These are phyloP conservation scores for Aspergillus carlsbadensis DNA, from an alignment of 495 filamentous ascomycete species.

Conservation along the genomic window DNA sequence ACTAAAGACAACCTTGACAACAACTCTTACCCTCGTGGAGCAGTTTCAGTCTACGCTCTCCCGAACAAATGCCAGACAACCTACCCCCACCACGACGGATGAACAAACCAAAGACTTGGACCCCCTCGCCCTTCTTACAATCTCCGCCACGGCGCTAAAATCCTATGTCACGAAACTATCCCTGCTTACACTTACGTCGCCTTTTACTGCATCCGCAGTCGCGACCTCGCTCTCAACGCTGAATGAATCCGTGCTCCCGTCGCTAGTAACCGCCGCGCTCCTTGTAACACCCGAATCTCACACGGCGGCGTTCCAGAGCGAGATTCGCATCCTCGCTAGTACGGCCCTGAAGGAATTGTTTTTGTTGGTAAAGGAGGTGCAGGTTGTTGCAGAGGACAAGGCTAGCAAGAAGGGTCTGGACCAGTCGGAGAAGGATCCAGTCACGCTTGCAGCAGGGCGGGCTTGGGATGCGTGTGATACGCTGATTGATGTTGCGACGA, in stretches of 20 bases:
- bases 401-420: constrained; percentile 24
- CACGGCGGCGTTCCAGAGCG: constrained; percentile 56
- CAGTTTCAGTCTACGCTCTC: constrained; percentile 34
- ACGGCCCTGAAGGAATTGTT: constrained; percentile 40
- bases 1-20: constrained; percentile 30
- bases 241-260: constrained; percentile 64
- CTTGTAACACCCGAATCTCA: constrained; percentile 57
- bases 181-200: constrained; percentile 77
- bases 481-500: constrained; percentile 55
- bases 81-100: neutral
- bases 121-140: constrained; percentile 61
- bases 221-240: constrained; percentile 63
- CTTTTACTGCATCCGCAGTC: constrained; percentile 78
- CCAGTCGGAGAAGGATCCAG: constrained; percentile 37
- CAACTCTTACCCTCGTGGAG: constrained; percentile 32
- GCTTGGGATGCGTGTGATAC: constrained; percentile 70
- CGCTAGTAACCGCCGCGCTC: constrained; percentile 66
- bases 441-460: constrained; percentile 46
- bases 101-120: constrained; percentile 30
- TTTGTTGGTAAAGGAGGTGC: constrained; percentile 35
- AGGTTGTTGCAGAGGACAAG: constrained; percentile 26
- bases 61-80: neutral
- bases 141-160: constrained; percentile 64
- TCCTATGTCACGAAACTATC: constrained; percentile 85
- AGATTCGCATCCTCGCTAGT: constrained; percentile 38